Conservation (phyloP, 1,284 basidiomycete species). For the Laetiporus sulphureus region DNA sequence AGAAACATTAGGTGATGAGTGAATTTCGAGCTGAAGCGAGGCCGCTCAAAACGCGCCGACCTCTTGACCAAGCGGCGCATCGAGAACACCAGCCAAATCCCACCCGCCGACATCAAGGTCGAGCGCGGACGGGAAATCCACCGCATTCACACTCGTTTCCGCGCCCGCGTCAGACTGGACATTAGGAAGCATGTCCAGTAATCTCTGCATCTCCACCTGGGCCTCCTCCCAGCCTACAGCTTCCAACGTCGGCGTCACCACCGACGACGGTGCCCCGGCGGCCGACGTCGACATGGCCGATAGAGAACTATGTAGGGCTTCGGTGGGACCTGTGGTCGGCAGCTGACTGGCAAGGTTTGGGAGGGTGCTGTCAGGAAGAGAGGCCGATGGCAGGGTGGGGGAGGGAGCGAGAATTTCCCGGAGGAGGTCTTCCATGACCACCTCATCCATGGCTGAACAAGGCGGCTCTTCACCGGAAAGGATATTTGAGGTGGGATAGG, state of each 20-base stretch:
- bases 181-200: constrained; percentile 46
- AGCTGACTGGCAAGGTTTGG: constrained; percentile 2
- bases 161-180: constrained; percentile 25
- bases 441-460: constrained; percentile 38
- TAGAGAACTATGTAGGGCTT: constrained; percentile 11
- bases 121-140: constrained; percentile 32
- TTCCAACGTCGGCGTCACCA: constrained; percentile 17
- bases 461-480: constrained; percentile 14
- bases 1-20: too few relatives aligned
- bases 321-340: constrained; percentile 7
- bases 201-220: constrained; percentile 55
- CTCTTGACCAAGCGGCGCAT: constrained; percentile 14
- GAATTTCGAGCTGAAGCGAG: too few relatives aligned
- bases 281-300: constrained; percentile 7
- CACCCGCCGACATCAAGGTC: constrained; percentile 30
- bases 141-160: constrained; percentile 14
- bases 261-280: constrained; percentile 18
- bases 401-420: constrained; percentile 60
- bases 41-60: constrained; percentile 24
- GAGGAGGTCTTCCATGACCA: constrained; percentile 57
- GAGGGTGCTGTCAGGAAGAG: constrained; percentile 24
- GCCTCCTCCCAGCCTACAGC: constrained; percentile 31
- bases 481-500: constrained; percentile 15
- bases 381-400: constrained; percentile 31
- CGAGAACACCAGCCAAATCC: constrained; percentile 19